These are phyloP conservation scores for Suillus fuscotomentosus DNA, from an alignment of 768 basidiomycete genomes.

Conservation along the genomic window DNA sequence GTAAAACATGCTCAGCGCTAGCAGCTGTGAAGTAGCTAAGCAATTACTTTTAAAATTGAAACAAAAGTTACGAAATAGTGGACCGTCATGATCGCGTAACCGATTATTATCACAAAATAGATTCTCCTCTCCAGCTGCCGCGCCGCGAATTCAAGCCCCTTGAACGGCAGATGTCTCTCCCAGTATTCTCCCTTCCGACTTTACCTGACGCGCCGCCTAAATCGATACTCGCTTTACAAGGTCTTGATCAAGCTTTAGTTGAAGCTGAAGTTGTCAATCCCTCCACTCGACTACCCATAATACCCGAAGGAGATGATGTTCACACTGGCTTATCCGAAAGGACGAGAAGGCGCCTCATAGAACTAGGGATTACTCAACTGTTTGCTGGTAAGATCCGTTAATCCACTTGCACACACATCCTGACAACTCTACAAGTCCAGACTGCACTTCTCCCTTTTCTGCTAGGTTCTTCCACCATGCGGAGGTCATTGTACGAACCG, in stretches of 20 bases:
- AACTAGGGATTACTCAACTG: conserved; percentile 80
- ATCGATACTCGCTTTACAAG: conserved; percentile 70
- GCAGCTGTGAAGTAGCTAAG: too few relatives aligned
- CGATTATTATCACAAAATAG: too few relatives aligned
- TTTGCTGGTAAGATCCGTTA: conserved; percentile 70
- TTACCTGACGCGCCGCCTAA: conserved; percentile 70
- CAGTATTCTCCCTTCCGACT: conserved; percentile 67
- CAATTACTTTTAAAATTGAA: too few relatives aligned
- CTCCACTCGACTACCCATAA: conserved; percentile 42
- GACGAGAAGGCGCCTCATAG: conserved; percentile 60
- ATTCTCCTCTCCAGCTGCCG: conserved; percentile 5
- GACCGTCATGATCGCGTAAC: not conserved
- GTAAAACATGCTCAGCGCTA: too few relatives aligned
- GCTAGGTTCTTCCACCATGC: conserved; percentile 42
- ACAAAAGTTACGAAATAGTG: too few relatives aligned
- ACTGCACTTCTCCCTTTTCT: conserved; percentile 84
- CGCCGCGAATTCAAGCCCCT: conserved; percentile 10
- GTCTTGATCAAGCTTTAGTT: conserved; percentile 71
- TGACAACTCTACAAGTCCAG: conserved; percentile 63
- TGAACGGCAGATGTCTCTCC: conserved; percentile 41
- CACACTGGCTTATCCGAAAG: conserved; percentile 54
- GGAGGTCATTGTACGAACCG: conserved; percentile 59
- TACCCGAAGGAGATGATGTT: conserved; percentile 34
- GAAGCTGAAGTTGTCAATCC: conserved; percentile 71
- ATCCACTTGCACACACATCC: conserved; percentile 1